phyloP scores from a whole-genome alignment of 495 filamentous ascomycete species.

The Diplogelasinospora grovesii region DNA sequence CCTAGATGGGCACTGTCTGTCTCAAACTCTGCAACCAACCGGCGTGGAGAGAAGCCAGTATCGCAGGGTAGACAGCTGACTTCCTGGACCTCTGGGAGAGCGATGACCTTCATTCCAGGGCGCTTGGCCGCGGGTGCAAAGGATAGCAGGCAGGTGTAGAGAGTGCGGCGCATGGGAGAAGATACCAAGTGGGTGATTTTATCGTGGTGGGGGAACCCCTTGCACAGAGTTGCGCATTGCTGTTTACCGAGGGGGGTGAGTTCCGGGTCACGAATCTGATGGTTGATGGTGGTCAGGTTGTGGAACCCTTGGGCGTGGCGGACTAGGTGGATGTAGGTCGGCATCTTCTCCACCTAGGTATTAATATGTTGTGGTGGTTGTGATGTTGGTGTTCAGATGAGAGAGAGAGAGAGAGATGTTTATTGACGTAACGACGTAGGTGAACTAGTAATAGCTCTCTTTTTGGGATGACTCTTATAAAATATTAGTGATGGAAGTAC shows the following conservation, averaged over 20 bases:
- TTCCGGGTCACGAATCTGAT: slow-evolving; percentile 66
- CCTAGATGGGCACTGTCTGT: slow-evolving; percentile 56
- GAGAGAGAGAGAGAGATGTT: not conserved
- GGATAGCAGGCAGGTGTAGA: slow-evolving; percentile 69
- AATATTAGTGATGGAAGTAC: too few species aligned
- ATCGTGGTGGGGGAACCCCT: slow-evolving; percentile 56
- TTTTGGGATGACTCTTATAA: too few species aligned
- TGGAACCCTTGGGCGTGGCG: slow-evolving; percentile 63
- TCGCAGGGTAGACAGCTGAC: slow-evolving; percentile 72
- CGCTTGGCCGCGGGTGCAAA: slow-evolving; percentile 48
- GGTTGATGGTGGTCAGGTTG: slow-evolving; percentile 69
- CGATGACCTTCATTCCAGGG: slow-evolving; percentile 51
- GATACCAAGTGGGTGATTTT: slow-evolving; percentile 66
- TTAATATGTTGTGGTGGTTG: too few species aligned
- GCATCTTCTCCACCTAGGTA: too few species aligned
- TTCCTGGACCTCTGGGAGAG: slow-evolving; percentile 78
- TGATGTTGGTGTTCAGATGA: not conserved
- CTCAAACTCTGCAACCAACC: slow-evolving; percentile 53
- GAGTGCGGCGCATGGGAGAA: slow-evolving; percentile 76
- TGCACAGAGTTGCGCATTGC: slow-evolving; percentile 62
- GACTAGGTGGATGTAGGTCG: slow-evolving; percentile 46
- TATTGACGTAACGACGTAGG: too few species aligned
- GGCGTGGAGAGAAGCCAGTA: slow-evolving; percentile 52
- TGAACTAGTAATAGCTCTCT: too few species aligned
- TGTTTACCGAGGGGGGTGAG: slow-evolving; percentile 69